These are phyloP conservation scores for Coniochaeta ligniaria DNA, from an alignment of 2,329 filamentous ascomycete genomes.

Conservation along the genomic window DNA sequence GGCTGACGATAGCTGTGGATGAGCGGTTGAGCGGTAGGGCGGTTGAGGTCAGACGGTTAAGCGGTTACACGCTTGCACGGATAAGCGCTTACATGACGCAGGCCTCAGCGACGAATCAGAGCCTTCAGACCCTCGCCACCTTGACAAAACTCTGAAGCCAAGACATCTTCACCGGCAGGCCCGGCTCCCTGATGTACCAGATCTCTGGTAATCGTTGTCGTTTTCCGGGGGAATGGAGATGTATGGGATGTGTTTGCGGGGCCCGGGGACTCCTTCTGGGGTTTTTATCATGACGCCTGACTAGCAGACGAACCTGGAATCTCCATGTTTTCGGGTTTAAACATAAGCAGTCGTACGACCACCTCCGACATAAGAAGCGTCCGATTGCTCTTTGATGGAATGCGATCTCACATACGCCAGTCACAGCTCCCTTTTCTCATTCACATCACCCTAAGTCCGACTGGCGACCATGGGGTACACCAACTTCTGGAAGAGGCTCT, in stretches of 20 bases:
- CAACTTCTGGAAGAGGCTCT: conserved; percentile 32
- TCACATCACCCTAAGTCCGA: background rate
- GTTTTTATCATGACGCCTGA: background rate
- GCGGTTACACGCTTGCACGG: too few relatives aligned
- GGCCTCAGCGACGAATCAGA: background rate
- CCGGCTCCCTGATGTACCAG: too few relatives aligned
- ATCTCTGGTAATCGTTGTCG: conserved; percentile 7
- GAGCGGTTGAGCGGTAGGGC: too few relatives aligned
- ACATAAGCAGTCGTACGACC: background rate
- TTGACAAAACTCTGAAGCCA: background rate
- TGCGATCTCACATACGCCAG: background rate
- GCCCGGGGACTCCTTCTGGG: background rate
- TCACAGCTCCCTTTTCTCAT: background rate
- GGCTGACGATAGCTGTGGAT: too few relatives aligned
- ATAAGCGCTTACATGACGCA: too few relatives aligned
- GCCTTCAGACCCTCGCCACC: background rate
- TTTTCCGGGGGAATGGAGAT: conserved; percentile 1
- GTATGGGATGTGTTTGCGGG: background rate
- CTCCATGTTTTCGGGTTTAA: background rate
- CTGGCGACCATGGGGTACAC: conserved; percentile 27
- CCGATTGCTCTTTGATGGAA: too few relatives aligned
- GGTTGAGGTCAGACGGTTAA: too few relatives aligned
- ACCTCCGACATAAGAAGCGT: too few relatives aligned
- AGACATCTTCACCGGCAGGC: background rate
- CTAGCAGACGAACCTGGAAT: background rate